Base-by-base conservation (phyloP, 2,329 filamentous ascomycete genomes). In the Talaromyces piceae region DNA sequence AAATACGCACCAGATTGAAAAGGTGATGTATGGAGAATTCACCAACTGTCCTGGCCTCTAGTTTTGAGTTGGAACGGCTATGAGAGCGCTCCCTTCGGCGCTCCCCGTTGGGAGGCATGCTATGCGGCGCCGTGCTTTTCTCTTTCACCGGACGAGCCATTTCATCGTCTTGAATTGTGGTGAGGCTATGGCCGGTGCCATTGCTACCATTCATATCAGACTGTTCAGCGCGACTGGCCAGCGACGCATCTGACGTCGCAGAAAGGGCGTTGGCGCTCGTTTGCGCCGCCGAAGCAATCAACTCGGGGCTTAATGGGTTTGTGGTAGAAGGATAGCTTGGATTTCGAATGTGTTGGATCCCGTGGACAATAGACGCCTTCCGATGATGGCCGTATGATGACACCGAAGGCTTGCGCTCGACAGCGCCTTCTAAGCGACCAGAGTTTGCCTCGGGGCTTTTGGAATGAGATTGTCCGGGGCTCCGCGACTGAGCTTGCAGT, bases 1-100 rank as follows among this genome's bases (percentile, higher is more conserved):
- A 25, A 23, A 22, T 25, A 43, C 39, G 69, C 68, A 88, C 85
- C 55, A 91, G 90, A 58, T 93, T 97, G 70, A 97, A 96, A 41
- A 98, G 76, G 60, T 97, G 91, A 70, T 97, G 91, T 54, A 98
- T 76, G 18, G 93, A 93, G 79, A 95, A 97, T 74, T 98, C 93
- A 50, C 90, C 91, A n/a, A 96, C 91, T 0, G 91, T 96, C 70
- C 91, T 95, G 57, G 86, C 81, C 57, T 95, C 88, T 49, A 86
- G 81, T 50, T 78, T 80, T 30, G 87, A 91, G 62, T 89, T 84
- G 13, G 87, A 88, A 59, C 84, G 85, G 63, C 91, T 83, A 63
- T 87, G 85, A 5, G 78, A 74, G 64, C 88, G 84, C 56, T 90
- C 86, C 49, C 85, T 81, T 58, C 85, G 82, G 44, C 80, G 74